These are phyloP conservation scores for Alternaria arbusti DNA, from an alignment of 2,329 filamentous ascomycete genomes.

Conservation along the genomic window DNA sequence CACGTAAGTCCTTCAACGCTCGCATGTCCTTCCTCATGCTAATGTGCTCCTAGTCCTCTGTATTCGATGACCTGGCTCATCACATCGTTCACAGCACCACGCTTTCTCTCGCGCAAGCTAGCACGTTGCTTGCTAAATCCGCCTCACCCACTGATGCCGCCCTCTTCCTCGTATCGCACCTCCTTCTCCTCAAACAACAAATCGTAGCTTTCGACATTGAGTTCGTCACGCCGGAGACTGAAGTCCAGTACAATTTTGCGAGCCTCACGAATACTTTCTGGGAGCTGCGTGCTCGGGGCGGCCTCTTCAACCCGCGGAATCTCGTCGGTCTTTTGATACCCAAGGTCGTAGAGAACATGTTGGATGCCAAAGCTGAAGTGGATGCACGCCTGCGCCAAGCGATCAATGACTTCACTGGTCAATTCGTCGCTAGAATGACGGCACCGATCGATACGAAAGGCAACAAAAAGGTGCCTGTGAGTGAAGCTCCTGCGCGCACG, in stretches of 20 bases:
- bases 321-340: conserved; percentile 68
- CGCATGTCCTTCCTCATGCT: not conserved
- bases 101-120: conserved; percentile 78
- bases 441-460: conserved; percentile 48
- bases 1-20: conserved; percentile 56
- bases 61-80: conserved; percentile 75
- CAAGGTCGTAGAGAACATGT: conserved; percentile 73
- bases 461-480: conserved; percentile 29
- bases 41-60: conserved; percentile 58
- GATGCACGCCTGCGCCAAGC: conserved; percentile 67
- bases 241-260: conserved; percentile 70
- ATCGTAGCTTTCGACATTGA: conserved; percentile 96
- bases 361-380: conserved; percentile 72
- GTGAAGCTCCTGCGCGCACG: conserved; percentile 38
- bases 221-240: conserved; percentile 66
- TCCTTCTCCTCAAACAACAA: conserved; percentile 94
- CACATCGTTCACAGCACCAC: conserved; percentile 92
- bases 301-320: conserved; percentile 69
- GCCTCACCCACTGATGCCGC: conserved; percentile 76
- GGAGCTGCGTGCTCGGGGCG: conserved; percentile 69
- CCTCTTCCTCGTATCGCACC: conserved; percentile 92
- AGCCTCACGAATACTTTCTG: conserved; percentile 70
- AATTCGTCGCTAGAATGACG: conserved; percentile 64
- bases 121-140: conserved; percentile 70
- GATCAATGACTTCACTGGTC: conserved; percentile 70